Evolutionary conservation across 2,329 filamentous ascomycete genomes (phyloP).

Genomic region (Xylariaceae sp.): DNA sequence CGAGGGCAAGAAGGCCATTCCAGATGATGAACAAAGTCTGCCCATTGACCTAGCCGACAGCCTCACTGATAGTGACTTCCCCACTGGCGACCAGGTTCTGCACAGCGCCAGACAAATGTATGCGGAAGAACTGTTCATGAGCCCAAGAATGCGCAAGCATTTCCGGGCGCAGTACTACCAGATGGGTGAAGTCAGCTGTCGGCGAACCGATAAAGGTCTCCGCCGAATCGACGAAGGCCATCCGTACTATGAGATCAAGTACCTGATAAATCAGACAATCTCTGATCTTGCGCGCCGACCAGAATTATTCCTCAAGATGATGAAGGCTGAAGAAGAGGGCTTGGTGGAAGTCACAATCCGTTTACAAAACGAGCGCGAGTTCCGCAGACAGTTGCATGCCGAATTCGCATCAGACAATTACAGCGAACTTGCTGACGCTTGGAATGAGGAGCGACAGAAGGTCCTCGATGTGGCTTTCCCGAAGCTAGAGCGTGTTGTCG

Average conservation of each 20-base stretch:
- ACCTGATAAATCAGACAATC: constrained; percentile 84
- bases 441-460: constrained; percentile 84
- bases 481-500: constrained; percentile 78
- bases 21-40: constrained; percentile 74
- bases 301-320: constrained; percentile 92
- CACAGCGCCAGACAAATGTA: constrained; percentile 80
- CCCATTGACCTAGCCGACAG: constrained; percentile 85
- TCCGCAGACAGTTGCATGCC: constrained; percentile 69
- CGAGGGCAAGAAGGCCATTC: constrained; percentile 70
- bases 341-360: constrained; percentile 79
- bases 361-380: constrained; percentile 69
- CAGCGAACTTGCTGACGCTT: constrained; percentile 89
- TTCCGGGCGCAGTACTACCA: constrained; percentile 80
- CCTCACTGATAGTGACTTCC: constrained; percentile 66
- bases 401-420: constrained; percentile 94
- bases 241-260: constrained; percentile 97
- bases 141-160: constrained; percentile 82
- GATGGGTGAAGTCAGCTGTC: constrained; percentile 78
- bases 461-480: constrained; percentile 74
- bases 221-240: constrained; percentile 92
- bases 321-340: constrained; percentile 92
- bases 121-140: constrained; percentile 82
- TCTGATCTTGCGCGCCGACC: constrained; percentile 74
- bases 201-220: constrained; percentile 87
- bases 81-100: constrained; percentile 69